phyloP scores from a whole-genome alignment of 768 basidiomycete genomes.

The Tephrocybe sp. region DNA sequence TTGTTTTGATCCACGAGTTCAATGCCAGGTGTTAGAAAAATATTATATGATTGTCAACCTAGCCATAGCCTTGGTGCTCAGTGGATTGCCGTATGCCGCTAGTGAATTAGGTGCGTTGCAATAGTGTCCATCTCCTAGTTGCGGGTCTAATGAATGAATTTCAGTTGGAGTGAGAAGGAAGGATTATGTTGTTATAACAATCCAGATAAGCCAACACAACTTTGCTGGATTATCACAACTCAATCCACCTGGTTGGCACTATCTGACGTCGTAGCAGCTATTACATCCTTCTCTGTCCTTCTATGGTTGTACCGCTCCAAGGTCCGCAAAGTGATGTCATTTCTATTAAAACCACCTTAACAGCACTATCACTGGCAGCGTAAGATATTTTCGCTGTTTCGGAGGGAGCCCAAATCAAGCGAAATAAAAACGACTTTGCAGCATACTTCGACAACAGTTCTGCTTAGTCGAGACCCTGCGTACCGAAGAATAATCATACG shows the following conservation, averaged over 20 bases:
- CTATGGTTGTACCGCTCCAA: constrained; percentile 6
- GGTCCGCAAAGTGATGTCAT: background rate
- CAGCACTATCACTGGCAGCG: background rate
- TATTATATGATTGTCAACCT: constrained; percentile 4
- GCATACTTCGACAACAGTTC: background rate
- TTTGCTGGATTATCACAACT: constrained; percentile 9
- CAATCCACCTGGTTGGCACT: constrained; percentile 10
- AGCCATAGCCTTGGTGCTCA: background rate
- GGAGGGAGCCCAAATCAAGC: background rate
- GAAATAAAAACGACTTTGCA: background rate
- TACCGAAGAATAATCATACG: background rate
- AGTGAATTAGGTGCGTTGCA: constrained; percentile 5
- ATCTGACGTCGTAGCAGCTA: constrained; percentile 6
- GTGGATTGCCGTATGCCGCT: background rate
- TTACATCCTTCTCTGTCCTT: constrained; percentile 10
- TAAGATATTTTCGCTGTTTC: background rate
- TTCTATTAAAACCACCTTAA: no score
- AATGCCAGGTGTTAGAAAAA: no score
- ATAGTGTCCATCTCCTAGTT: background rate
- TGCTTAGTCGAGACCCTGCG: background rate
- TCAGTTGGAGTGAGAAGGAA: constrained; percentile 7
- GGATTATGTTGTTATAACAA: constrained; percentile 13
- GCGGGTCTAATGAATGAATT: background rate
- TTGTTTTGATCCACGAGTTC: constrained; percentile 6
- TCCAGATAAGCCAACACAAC: background rate